These are phyloP conservation scores for Crithidia bombi DNA, from an alignment of 208 protist species.

Conservation along the genomic window DNA sequence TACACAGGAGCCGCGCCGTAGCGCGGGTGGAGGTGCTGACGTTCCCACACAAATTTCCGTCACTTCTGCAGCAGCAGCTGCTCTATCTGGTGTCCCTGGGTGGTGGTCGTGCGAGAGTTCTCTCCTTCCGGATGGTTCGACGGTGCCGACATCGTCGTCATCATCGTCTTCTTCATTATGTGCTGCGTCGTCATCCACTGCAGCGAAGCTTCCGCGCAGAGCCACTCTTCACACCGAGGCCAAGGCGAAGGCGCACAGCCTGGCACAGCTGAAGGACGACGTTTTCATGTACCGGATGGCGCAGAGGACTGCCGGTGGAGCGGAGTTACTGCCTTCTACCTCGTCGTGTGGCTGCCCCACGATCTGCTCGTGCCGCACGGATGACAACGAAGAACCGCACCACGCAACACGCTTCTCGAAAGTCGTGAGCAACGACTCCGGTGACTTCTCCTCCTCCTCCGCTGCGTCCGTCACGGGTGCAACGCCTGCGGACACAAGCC, in stretches of 20 bases:
- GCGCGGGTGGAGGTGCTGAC: neutral
- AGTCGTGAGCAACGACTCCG: neutral
- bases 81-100: neutral
- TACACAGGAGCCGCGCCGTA: neutral
- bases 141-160: neutral
- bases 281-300: neutral
- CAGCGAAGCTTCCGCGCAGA: neutral
- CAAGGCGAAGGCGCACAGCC: neutral
- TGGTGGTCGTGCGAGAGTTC: conserved; percentile 26
- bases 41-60: neutral
- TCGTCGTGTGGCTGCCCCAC: conserved; percentile 26
- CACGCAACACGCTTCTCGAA: neutral
- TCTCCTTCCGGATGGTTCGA: conserved; percentile 2
- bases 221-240: neutral
- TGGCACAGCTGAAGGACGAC: neutral
- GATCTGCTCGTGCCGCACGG: conserved; percentile 29
- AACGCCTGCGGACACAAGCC: conserved; percentile 1
- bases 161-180: neutral
- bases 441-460: neutral
- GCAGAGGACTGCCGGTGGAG: neutral
- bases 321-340: neutral
- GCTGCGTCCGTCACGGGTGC: neutral
- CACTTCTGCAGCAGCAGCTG: neutral
- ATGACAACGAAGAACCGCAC: neutral
- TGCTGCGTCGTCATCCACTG: neutral